These are phyloP conservation scores for Odontarrhena argentea DNA, from an alignment of 345 rosid species.

Conservation along the genomic window DNA sequence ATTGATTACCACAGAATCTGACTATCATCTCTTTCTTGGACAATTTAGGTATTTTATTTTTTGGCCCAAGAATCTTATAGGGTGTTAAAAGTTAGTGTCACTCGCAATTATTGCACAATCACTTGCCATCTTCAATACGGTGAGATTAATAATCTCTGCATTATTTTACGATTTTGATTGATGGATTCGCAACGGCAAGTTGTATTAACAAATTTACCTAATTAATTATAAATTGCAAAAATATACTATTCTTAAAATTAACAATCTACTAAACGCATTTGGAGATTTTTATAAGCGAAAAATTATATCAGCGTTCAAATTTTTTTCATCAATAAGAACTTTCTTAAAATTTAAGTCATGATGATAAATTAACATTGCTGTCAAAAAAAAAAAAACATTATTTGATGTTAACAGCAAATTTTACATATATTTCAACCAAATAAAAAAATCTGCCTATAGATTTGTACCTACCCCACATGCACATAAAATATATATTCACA, in stretches of 20 bases:
- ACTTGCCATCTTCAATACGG: slow-evolving; percentile 28
- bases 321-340: not conserved
- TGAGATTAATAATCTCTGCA: slow-evolving; percentile 2
- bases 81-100: slow-evolving; percentile 26
- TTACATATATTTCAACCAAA: not conserved
- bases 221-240: not conserved
- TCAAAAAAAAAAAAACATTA: not conserved
- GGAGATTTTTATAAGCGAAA: not conserved
- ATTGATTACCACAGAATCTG: slow-evolving; percentile 39
- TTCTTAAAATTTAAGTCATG: not conserved
- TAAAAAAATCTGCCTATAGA: slow-evolving; percentile 1
- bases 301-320: not conserved
- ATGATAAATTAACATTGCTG: not conserved
- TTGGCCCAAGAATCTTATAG: slow-evolving; percentile 21
- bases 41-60: slow-evolving; percentile 18
- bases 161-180: slow-evolving; percentile 14
- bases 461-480: slow-evolving; percentile 5
- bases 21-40: slow-evolving; percentile 17
- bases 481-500: slow-evolving; percentile 24
- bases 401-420: not conserved
- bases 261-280: no score
- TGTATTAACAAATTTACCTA: not conserved
- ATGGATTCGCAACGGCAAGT: slow-evolving; percentile 4
- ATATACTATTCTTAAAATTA: not conserved
- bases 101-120: slow-evolving; percentile 34